phyloP scores from a whole-genome alignment of 202 grass and related monocot genomes.

The Digitaria exilis region DNA sequence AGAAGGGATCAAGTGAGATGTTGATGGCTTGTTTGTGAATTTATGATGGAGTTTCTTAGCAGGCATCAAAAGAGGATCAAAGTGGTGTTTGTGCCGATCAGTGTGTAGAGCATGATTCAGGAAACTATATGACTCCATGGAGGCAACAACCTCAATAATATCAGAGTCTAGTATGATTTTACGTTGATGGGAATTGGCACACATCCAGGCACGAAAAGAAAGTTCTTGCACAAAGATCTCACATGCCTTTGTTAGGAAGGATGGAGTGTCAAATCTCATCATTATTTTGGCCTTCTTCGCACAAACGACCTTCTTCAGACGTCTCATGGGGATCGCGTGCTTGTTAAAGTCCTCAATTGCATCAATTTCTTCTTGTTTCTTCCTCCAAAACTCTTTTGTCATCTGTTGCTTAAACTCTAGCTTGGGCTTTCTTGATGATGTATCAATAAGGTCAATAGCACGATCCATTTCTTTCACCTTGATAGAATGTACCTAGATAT shows the following conservation, averaged over 20 bases:
- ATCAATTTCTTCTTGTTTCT: neutral
- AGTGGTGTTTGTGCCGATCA: neutral
- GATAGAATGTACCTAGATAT: neutral
- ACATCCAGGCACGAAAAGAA: neutral
- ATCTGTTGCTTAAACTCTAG: neutral
- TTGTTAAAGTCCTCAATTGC: neutral
- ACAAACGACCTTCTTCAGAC: neutral
- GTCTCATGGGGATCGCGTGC: neutral
- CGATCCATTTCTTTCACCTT: neutral
- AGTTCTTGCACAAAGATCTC: conserved; percentile 31
- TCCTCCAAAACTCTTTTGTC: neutral
- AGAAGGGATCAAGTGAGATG: neutral
- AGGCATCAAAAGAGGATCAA: neutral
- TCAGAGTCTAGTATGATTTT: conserved; percentile 1
- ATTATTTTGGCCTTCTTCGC: neutral
- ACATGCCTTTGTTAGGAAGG: conserved; percentile 15
- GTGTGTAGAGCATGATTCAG: neutral
- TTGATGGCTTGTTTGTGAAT: neutral
- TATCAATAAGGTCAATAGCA: neutral
- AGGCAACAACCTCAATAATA: neutral
- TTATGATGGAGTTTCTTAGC: neutral
- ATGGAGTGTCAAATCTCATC: neutral
- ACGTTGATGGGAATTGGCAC: neutral
- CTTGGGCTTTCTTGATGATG: neutral
- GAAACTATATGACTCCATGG: neutral